phyloP scores from a whole-genome alignment of 2,329 filamentous ascomycete genomes.

The Botrytis hyacinthi region DNA sequence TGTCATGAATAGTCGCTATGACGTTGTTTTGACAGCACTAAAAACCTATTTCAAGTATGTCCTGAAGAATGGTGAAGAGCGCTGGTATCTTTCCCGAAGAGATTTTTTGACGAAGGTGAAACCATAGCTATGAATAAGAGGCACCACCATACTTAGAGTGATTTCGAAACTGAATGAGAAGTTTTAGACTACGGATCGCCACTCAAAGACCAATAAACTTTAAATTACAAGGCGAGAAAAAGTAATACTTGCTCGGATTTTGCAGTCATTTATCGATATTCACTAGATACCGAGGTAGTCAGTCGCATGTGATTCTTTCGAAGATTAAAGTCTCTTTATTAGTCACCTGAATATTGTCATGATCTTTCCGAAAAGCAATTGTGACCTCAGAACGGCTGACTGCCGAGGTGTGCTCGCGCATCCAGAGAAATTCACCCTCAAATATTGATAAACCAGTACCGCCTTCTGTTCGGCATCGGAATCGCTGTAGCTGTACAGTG shows the following conservation, averaged over 20 bases:
- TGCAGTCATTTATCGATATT: not conserved
- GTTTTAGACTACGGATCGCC: not conserved
- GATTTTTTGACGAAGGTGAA: not conserved
- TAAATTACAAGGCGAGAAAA: not conserved
- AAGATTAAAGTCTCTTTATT: not conserved
- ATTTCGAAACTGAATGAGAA: not conserved
- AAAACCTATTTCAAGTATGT: not conserved
- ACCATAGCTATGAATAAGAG: not conserved
- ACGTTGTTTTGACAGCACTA: not conserved
- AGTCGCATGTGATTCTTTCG: not conserved
- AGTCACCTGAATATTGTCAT: not conserved
- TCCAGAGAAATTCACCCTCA: not conserved
- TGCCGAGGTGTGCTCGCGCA: not conserved
- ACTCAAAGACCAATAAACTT: not conserved
- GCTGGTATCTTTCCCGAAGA: not conserved
- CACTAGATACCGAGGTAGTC: not conserved
- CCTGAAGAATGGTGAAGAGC: not conserved
- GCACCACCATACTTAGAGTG: too few relatives aligned
- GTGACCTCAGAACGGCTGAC: too few relatives aligned
- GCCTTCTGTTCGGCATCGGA: fast-evolving
- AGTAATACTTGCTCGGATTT: not conserved
- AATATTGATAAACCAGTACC: not conserved
- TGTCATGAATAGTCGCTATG: not conserved
- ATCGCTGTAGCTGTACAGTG: not conserved
- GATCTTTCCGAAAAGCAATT: not conserved